These are phyloP conservation scores for Tagetes erecta DNA, from an alignment of 129 eudicot species.

Conservation along the genomic window DNA sequence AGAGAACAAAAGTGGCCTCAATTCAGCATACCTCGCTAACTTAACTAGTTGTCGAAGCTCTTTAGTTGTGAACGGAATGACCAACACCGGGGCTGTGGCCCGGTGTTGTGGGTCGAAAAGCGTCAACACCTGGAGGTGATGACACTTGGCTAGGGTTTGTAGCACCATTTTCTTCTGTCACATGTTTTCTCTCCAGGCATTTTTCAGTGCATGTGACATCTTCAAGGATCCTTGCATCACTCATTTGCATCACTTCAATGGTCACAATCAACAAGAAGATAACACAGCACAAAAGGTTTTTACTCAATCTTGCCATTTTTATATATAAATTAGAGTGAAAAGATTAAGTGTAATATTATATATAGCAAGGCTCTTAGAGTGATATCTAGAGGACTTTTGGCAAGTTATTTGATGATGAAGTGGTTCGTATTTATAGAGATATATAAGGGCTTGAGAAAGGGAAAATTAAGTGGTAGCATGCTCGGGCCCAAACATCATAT, in stretches of 20 bases:
- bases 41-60: no score
- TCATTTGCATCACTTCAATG: conserved; percentile 21
- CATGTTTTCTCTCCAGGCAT: conserved; percentile 11
- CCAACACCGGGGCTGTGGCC: conserved; percentile 67
- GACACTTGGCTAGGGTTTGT: conserved; percentile 31
- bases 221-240: conserved; percentile 40
- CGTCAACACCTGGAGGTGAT: conserved; percentile 35
- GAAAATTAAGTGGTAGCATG: conserved; percentile 24
- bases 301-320: conserved; percentile 26
- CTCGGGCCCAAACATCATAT: conserved; percentile 39
- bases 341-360: conserved; percentile 7
- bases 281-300: conserved; percentile 28
- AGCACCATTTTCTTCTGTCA: conserved; percentile 19
- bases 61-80: conserved; percentile 44
- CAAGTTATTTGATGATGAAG: conserved; percentile 36
- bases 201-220: background rate
- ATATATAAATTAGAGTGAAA: conserved; percentile 2
- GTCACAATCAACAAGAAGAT: conserved; percentile 26
- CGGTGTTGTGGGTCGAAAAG: conserved; percentile 50
- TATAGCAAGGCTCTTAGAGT: conserved; percentile 22
- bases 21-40: no score
- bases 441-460: conserved; percentile 21
- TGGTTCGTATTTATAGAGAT: conserved; percentile 32
- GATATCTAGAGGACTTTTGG: conserved; percentile 10
- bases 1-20: conserved; percentile 12